Evolutionary conservation across 352 stramenopile genomes (phyloP), one percentile per base, ranked within the genome.

Genomic region (Peronospora belbahrii): DNA sequence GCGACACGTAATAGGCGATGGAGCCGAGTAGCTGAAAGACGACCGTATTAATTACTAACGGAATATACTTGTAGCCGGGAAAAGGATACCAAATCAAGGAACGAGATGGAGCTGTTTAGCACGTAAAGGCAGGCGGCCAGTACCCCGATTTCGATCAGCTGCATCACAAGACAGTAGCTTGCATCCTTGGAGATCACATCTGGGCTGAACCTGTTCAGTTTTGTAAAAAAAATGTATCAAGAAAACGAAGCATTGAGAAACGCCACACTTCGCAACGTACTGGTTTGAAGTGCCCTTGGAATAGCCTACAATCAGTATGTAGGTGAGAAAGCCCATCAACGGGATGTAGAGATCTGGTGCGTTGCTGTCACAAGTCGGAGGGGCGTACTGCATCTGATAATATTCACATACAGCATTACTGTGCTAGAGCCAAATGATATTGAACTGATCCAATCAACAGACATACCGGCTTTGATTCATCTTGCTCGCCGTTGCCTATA

Each of bases 51-150:
- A 98, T 76, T 44, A 94, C 87, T n/a, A 98, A 69, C 19, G 90
- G 86, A 30, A 99, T 89, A 74, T 98, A 99, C 74, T 99, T 99
- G 88, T 99, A 99, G 44, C 96, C 96, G n/a, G 9, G 94, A 98
- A 64, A 97, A 98, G 25, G 87, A 88, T 38, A 98, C 75, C 36
- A 99, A 62, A 65, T 99, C 97, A 30, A 99, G 71, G 33, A 97
- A 89, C 24, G 86, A 79, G 48, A 97, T 83, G 2, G 87, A 86
- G 44, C 85, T 90, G 52, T 94, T 88, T 52, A 98, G 82, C 32
- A 97, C 60, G 62, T 98, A 98, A 33, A 98, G 82, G 34, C 91
- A 96, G 33, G 96, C 74, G 9, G 93, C 85, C 46, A 98, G 83
- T 30, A 95, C 67, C 19, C 93, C 74, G n/a, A 98, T 96, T 65